Evolutionary conservation across 768 basidiomycete genomes (phyloP).

Genomic region (Amanita muscaria): DNA sequence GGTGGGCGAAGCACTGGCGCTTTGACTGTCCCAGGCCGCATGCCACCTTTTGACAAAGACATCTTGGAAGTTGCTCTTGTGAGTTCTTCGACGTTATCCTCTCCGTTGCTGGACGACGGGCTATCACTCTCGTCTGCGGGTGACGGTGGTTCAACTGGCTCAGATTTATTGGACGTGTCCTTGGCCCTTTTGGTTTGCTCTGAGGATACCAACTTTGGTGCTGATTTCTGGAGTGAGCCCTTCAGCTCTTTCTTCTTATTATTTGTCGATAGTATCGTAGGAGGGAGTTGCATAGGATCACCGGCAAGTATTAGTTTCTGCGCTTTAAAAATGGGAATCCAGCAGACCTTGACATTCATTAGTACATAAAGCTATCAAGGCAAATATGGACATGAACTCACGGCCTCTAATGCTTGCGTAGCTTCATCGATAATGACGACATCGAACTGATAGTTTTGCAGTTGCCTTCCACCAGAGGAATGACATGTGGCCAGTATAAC

Average conservation of each 20-base stretch:
- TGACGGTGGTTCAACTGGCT: background rate
- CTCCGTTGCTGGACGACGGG: conserved; percentile 1
- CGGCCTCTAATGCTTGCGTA: conserved; percentile 92
- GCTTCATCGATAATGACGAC: conserved; percentile 97
- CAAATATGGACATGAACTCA: conserved; percentile 34
- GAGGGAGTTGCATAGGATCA: conserved; percentile 93
- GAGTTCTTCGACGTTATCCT: conserved; percentile 9
- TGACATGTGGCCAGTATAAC: conserved; percentile 93
- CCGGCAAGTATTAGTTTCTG: conserved; percentile 88
- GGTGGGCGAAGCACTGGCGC: conserved; percentile 41
- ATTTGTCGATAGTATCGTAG: conserved; percentile 73
- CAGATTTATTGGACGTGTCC: background rate
- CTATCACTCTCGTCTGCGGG: background rate
- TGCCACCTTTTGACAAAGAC: conserved; percentile 12
- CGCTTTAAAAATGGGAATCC: conserved; percentile 91
- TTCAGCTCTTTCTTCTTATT: conserved; percentile 16
- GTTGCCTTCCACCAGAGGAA: conserved; percentile 78
- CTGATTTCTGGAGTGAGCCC: conserved; percentile 7
- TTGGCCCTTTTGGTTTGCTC: background rate
- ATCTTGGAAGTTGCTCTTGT: background rate
- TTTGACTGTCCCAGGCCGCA: conserved; percentile 13
- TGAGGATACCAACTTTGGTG: background rate
- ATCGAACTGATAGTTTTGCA: conserved; percentile 75
- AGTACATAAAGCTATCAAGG: no score
- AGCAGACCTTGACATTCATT: conserved; percentile 60